Base-by-base conservation (phyloP, 148 eudicot species). In the Dysphania ambrosioides region DNA sequence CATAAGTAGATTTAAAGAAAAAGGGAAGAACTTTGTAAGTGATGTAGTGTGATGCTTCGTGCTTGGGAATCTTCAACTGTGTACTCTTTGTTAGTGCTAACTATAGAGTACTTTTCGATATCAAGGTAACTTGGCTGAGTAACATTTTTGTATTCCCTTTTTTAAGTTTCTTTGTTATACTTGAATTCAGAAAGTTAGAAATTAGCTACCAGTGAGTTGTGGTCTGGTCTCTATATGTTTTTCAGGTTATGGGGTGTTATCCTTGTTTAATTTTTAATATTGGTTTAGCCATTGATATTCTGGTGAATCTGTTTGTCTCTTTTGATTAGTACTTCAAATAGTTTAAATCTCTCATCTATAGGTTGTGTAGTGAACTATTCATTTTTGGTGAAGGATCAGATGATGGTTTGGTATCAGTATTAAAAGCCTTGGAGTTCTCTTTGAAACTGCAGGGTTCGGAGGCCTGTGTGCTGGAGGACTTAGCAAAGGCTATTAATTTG, bases 361-460 rank as follows among this genome's bases (percentile, higher is more conserved):
- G 53, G 69, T 23, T 24, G 31, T 58, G n/a, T 67, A 56, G 23
- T 68, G 63, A 68, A 58, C 27, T 38, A 11, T 34, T 62, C 56
- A 30, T 66, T 57, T 78, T 72, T n/a, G 21, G 19, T 81, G 93
- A 90, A 82, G 89, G 91, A 75, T 81, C 89, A 78, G 96, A 92
- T 85, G 87, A 93, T 85, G 93, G 90, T 77, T 86, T 95, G 83
- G 92, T 93, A 58, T 90, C 96, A 41, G 93, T 92, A n/a, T 75
- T 95, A 60, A 93, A 90, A 82, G 86, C 93, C 68, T 77, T 95
- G 78, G 99, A 92, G 27, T 95, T 95, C 72, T 90, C 96, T 73
- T 79, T 95, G 71, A 95, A 90, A 83, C 84, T 92, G 75, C 90
- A 94, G 70, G 97, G 99, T 74, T 95, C 97, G 51, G 97, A 95